These are phyloP conservation scores for Cladosporium oxysporum DNA, from an alignment of 2,329 filamentous ascomycete genomes.

Conservation along the genomic window DNA sequence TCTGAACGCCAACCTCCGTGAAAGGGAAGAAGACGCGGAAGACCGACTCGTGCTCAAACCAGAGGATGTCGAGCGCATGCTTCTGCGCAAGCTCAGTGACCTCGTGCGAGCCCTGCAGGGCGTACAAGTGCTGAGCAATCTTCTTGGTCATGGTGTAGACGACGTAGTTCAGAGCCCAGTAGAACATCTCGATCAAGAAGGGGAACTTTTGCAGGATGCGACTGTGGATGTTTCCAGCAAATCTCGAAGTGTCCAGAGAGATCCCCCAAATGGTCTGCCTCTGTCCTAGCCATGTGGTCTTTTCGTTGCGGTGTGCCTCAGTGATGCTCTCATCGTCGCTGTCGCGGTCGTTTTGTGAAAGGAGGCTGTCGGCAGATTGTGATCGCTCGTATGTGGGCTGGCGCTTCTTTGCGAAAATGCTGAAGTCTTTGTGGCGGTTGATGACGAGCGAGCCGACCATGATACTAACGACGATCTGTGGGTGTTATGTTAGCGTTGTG, in stretches of 20 bases:
- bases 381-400: constrained; percentile 42
- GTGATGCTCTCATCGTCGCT: constrained; percentile 8
- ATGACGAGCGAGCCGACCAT: constrained; percentile 45
- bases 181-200: constrained; percentile 73
- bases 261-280: constrained; percentile 55
- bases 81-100: constrained; percentile 59
- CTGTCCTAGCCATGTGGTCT: constrained; percentile 50
- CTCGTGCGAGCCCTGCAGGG: constrained; percentile 42
- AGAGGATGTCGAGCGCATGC: constrained; percentile 57
- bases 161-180: constrained; percentile 67
- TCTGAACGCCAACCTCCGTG: constrained; percentile 55
- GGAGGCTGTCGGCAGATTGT: constrained; percentile 45
- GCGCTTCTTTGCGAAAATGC: constrained; percentile 25
- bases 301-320: constrained; percentile 41
- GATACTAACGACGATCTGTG: constrained; percentile 45
- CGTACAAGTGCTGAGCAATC: constrained; percentile 30
- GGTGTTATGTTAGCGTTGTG: background rate
- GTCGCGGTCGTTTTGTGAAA: constrained; percentile 28
- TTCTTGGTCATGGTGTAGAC: constrained; percentile 61
- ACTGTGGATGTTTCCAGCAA: constrained; percentile 61
- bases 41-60: constrained; percentile 54
- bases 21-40: constrained; percentile 57
- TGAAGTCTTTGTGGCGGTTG: constrained; percentile 43
- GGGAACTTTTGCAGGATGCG: constrained; percentile 67
- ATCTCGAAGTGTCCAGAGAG: constrained; percentile 52